Evolutionary conservation across 148 eudicot genomes (phyloP), one percentile per base, ranked within the genome.

Genomic region (Polygonum maritimum): DNA sequence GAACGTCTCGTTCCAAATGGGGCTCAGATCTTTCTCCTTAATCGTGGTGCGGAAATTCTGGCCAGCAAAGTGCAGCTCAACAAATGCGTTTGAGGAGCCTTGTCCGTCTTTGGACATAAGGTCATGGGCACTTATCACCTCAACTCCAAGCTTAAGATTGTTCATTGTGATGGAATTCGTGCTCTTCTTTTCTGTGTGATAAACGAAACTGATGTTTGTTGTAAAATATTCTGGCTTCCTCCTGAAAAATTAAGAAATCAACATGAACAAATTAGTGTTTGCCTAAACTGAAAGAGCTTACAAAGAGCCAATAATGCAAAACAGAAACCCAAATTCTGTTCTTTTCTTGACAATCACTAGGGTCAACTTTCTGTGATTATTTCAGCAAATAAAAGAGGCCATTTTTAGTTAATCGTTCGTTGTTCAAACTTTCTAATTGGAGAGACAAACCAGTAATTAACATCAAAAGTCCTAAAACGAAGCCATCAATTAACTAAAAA

Each of bases 81-180:
- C 97, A 79, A 52, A 89, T 35, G 94, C 73, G 74, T 71, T 93
- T 7, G 97, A 87, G 18, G 90, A 88, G 78, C 92, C 98, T 54
- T 91, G 89, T 31, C 89, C 89, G 19, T 91, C 95, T 84, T 86
- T 91, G 19, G 93, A 79, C 22, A 81, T 19, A 15, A 94, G 90
- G 73, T 84, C 91, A 76, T 94, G 89, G 40, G 97, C 98, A n/a
- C 90, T 86, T 33, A 82, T 89, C 19, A 94, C 97, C 78, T 91
- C 91, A 48, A 94, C 98, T 4, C 91, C 98, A 76, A 94, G 86
- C 89, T 94, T 94, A 75, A 85, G 82, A 74, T 85, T 93, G 84
- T 74, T 84, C 96, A 91, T 83, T 15, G 7, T 48, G 13, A 22
- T 44, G 31, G 12, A 22, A 38, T 1, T 10, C 31, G 2, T 21